Conservation (phyloP, 2,329 filamentous ascomycete genomes). For the Penicillium sp. region DNA sequence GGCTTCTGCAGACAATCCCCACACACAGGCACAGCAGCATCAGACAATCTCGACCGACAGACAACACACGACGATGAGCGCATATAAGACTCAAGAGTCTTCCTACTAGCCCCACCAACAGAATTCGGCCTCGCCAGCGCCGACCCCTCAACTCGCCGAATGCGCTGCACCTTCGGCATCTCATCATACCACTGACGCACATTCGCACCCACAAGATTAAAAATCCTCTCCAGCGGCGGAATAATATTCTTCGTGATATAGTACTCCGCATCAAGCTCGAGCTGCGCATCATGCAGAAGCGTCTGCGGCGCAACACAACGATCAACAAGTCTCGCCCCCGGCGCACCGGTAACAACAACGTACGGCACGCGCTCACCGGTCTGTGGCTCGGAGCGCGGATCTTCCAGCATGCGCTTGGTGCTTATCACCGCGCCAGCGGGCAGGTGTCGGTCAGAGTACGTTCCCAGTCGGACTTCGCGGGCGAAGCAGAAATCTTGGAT, state of each 20-base stretch:
- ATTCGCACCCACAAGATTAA: slow-evolving; percentile 89
- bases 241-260: slow-evolving; percentile 96
- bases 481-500: slow-evolving; percentile 96
- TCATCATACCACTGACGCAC: slow-evolving; percentile 88
- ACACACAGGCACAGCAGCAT: slow-evolving; percentile 39
- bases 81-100: slow-evolving; percentile 92
- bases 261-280: slow-evolving; percentile 84
- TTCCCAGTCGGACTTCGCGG: slow-evolving; percentile 79
- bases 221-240: slow-evolving; percentile 87
- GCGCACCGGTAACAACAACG: slow-evolving; percentile 80
- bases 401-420: slow-evolving; percentile 73
- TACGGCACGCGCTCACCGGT: slow-evolving; percentile 94
- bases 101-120: slow-evolving; percentile 39
- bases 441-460: slow-evolving; percentile 71
- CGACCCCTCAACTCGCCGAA: slow-evolving; percentile 52
- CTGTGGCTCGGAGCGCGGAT: slow-evolving; percentile 79
- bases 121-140: slow-evolving; percentile 18
- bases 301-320: slow-evolving; percentile 82
- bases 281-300: slow-evolving; percentile 64
- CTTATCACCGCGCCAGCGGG: slow-evolving; percentile 85
- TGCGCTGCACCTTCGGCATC: slow-evolving; percentile 81
- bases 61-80: slow-evolving; percentile 67
- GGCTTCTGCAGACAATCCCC: slow-evolving; percentile 29
- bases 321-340: slow-evolving; percentile 75
- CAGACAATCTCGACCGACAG: slow-evolving; percentile 54